Percentiles rank a stretch among this genome's conserved stretches.
Conservation (phyloP, 495 filamentous ascomycete species). For the Aspergillus hancockii region DNA sequence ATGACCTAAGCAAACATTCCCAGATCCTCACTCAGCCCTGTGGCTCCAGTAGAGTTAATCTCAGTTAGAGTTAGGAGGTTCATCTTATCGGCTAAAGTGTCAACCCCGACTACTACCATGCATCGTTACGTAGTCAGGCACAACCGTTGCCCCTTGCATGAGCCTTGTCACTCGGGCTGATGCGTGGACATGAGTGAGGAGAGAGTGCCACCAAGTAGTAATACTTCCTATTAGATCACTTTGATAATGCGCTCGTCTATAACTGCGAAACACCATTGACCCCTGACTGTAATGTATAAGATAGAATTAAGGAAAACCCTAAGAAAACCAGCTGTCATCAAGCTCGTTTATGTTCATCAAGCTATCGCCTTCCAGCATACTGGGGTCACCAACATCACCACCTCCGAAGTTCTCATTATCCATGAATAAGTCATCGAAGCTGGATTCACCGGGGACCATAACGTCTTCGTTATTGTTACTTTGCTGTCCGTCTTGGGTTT, state of each 20-base stretch:
- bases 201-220: neutral
- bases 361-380: constrained; percentile 40
- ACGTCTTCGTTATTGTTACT: constrained; percentile 35
- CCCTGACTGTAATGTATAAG: neutral
- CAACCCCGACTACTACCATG: constrained; percentile 1
- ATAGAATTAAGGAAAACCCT: constrained; percentile 7
- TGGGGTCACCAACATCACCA: constrained; percentile 34
- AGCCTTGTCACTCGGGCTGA: neutral
- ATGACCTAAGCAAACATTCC: neutral
- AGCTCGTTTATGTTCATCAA: constrained; percentile 48
- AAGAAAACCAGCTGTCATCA: constrained; percentile 48
- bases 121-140: constrained; percentile 11
- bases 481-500: constrained; percentile 8
- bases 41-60: constrained; percentile 12
- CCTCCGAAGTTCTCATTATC: constrained; percentile 43
- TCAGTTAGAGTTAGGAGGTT: constrained; percentile 7
- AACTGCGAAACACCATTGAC: neutral
- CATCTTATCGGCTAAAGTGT: constrained; percentile 1
- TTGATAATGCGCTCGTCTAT: neutral
- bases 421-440: constrained; percentile 53
- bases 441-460: constrained; percentile 49
- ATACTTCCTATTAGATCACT: neutral
- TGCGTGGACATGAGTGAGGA: neutral
- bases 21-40: neutral
- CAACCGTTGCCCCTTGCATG: neutral